These are phyloP conservation scores for Trichoderma oligosporum DNA, from an alignment of 2,329 filamentous ascomycete genomes.

Conservation along the genomic window DNA sequence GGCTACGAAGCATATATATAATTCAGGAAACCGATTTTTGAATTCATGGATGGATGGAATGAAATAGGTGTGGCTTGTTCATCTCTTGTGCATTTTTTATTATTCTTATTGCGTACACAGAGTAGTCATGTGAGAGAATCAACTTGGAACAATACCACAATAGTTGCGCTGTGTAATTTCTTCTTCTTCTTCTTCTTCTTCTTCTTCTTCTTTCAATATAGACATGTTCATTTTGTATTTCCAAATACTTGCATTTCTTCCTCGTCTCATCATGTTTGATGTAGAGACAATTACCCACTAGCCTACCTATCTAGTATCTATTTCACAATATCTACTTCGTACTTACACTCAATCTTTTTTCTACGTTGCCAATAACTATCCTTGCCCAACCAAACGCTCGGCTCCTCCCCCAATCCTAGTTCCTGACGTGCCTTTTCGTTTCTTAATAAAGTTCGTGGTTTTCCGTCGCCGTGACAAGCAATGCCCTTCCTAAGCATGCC, in stretches of 20 bases:
- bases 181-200: neutral
- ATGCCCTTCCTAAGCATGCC: neutral
- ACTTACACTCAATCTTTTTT: neutral
- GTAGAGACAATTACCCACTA: slow-evolving; percentile 1
- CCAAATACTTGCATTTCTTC: neutral
- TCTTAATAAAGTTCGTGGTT: neutral
- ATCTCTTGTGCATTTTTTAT: neutral
- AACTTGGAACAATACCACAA: too few species aligned
- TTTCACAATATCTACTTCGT: neutral
- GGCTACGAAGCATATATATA: neutral
- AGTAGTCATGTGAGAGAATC: too few species aligned
- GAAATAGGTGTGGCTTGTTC: neutral
- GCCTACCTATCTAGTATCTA: slow-evolving; percentile 13
- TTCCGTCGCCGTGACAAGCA: neutral
- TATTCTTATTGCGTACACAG: too few species aligned
- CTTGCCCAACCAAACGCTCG: neutral
- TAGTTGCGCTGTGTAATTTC: too few species aligned
- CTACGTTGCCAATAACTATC: neutral
- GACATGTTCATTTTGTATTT: neutral
- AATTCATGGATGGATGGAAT: neutral
- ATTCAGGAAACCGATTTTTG: neutral
- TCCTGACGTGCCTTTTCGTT: neutral
- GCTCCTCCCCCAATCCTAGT: neutral
- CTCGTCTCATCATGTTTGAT: neutral
- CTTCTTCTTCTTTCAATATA: neutral